Conservation (phyloP, 164 flowering plant species). For the Liquidambar formosana region DNA sequence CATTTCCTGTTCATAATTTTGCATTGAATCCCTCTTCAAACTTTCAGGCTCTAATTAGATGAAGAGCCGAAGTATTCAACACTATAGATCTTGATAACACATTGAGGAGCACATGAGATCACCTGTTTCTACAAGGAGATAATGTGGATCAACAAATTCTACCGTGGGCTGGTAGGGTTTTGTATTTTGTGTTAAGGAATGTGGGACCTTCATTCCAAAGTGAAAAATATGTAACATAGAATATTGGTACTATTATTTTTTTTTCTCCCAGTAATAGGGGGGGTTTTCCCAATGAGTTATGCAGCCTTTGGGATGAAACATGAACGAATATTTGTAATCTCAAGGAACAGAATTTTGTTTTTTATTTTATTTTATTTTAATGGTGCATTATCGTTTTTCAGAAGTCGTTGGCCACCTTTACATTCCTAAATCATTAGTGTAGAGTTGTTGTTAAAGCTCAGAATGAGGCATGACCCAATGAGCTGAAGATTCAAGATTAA, state of each 20-base stretch:
- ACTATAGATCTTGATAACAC: background rate
- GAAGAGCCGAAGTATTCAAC: slow-evolving; percentile 2
- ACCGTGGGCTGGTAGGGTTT: background rate
- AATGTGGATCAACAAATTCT: background rate
- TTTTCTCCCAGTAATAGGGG: background rate
- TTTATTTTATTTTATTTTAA: too few species aligned
- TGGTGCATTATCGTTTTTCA: too few species aligned
- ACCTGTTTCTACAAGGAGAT: background rate
- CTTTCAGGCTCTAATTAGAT: background rate
- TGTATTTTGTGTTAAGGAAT: background rate
- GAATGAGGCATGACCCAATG: too few species aligned
- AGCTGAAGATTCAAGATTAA: too few species aligned
- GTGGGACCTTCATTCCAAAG: background rate
- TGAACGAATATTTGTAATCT: too few species aligned
- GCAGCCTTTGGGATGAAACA: too few species aligned
- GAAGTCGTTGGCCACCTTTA: too few species aligned
- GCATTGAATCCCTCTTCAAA: background rate
- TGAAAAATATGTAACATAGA: slow-evolving; percentile 10
- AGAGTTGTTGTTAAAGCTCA: too few species aligned
- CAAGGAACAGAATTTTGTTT: too few species aligned
- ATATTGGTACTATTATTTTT: background rate
- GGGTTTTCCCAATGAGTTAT: background rate
- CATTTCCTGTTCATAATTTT: background rate
- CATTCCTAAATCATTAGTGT: too few species aligned
- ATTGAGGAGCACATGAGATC: background rate